Evolutionary conservation across 179 eudicot genomes (phyloP).

Genomic region (Silene coronaria): DNA sequence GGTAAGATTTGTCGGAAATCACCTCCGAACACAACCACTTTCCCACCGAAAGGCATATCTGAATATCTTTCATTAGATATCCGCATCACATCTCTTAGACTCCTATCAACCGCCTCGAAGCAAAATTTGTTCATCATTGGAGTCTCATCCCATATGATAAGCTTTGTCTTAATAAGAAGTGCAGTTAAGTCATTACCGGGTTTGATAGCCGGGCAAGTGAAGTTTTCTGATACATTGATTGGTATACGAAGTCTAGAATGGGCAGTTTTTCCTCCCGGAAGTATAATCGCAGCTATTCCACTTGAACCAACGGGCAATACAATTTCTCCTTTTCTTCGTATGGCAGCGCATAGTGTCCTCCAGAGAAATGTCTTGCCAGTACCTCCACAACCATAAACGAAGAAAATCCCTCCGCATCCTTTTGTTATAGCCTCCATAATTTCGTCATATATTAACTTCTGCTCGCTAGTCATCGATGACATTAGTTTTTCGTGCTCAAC

Average conservation of each 20-base stretch:
- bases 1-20: neutral
- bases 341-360: neutral
- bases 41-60: neutral
- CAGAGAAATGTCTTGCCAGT: slow-evolving; percentile 5
- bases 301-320: neutral
- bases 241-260: neutral
- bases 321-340: neutral
- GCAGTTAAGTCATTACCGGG: neutral
- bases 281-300: neutral
- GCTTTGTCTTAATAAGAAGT: neutral
- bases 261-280: neutral
- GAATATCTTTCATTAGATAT: too few species aligned
- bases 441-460: neutral
- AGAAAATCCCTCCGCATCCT: neutral
- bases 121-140: neutral
- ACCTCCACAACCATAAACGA: neutral
- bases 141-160: neutral
- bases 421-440: neutral
- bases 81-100: neutral
- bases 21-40: neutral
- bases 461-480: neutral
- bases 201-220: neutral
- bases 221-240: neutral
- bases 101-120: neutral
- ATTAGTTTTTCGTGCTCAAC: neutral